A percentile compares a stretch with the other conserved stretches of the same genome.
These are phyloP conservation scores for Elaeis oleifera DNA, from an alignment of 202 grass and related monocot genomes.

Conservation along the genomic window DNA sequence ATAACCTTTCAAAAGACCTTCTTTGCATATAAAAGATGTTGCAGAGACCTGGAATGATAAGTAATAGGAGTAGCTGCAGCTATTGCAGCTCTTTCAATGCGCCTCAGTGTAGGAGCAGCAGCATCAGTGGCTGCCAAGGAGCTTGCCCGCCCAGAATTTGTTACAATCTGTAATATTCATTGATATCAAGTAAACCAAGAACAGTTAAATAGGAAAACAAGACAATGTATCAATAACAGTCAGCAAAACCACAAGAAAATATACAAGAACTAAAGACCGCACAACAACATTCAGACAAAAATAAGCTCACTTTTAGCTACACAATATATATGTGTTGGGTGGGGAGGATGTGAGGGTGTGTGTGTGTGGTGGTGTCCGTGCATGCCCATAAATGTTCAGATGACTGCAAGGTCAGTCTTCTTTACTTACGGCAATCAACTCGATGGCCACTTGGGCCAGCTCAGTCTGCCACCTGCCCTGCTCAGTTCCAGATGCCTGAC, in stretches of 20 bases:
- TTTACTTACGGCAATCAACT: slow-evolving; percentile 70
- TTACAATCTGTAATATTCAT: slow-evolving; percentile 41
- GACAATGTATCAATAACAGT: neutral
- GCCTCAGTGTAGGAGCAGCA: slow-evolving; percentile 81
- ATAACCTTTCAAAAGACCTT: too few relatives aligned
- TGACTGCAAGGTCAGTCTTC: neutral
- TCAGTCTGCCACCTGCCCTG: slow-evolving; percentile 89
- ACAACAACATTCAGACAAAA: neutral
- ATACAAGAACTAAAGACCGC: neutral
- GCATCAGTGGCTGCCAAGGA: slow-evolving; percentile 94
- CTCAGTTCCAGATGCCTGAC: slow-evolving; percentile 66
- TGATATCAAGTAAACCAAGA: too few relatives aligned
- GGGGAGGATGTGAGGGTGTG: too few relatives aligned
- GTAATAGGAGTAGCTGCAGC: slow-evolving; percentile 94
- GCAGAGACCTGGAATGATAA: slow-evolving; percentile 81
- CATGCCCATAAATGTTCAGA: too few relatives aligned
- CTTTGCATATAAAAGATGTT: neutral
- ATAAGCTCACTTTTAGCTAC: slow-evolving; percentile 1
- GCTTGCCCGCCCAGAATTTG: slow-evolving; percentile 94
- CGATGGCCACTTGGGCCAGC: slow-evolving; percentile 85
- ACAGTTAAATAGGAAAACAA: neutral
- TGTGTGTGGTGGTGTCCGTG: too few relatives aligned
- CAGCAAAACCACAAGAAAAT: neutral
- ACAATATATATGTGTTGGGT: too few relatives aligned
- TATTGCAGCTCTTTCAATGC: slow-evolving; percentile 92